phyloP scores from a whole-genome alignment of 306 rosid species.

The Alnus glutinosa region DNA sequence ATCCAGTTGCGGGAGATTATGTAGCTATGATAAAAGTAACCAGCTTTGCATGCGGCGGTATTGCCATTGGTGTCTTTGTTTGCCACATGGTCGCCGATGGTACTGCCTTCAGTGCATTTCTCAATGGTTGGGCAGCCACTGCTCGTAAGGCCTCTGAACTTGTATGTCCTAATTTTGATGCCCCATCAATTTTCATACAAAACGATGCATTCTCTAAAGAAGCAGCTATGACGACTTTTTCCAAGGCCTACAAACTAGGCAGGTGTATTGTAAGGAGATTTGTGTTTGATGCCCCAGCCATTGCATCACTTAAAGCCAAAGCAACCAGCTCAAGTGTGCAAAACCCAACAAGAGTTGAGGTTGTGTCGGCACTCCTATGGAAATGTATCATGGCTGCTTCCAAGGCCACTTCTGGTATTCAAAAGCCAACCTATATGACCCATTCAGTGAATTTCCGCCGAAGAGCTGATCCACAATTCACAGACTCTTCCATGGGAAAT shows the following conservation, averaged over 20 bases:
- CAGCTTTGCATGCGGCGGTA: no score
- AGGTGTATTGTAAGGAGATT: not conserved
- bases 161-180: no score
- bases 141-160: no score
- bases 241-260: not conserved
- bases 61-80: no score
- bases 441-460: conserved; percentile 14
- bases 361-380: conserved; percentile 15
- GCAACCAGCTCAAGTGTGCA: not conserved
- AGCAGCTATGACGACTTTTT: not conserved
- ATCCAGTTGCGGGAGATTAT: no score
- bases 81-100: no score
- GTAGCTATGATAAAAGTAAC: no score
- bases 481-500: conserved; percentile 8
- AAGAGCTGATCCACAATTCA: not conserved
- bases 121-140: no score
- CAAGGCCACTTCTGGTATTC: not conserved
- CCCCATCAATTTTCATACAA: no score
- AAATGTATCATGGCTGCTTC: not conserved
- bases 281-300: conserved; percentile 11
- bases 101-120: no score
- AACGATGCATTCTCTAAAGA: not conserved
- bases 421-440: not conserved
- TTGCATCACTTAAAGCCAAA: conserved; percentile 17
- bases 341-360: conserved; percentile 3